Evolutionary conservation across 805 yeast species (phyloP), one percentile per base, ranked within the genome.

Genomic region (Kuraishia piskuri): DNA sequence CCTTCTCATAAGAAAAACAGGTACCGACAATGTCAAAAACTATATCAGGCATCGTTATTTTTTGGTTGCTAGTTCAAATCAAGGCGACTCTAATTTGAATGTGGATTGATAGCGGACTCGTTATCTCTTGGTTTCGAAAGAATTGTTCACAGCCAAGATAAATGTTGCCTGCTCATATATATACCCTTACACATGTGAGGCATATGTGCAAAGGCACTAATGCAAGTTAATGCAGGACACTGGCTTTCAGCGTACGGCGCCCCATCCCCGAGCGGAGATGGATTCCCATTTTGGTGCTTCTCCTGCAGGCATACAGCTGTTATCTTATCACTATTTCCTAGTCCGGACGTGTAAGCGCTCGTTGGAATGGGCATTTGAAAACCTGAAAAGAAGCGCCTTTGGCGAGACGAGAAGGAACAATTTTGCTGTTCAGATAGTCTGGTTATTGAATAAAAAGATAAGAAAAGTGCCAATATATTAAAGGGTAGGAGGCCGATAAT

Each of bases 1-100:
- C 57, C 19, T 58, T 59, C 51, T 62, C 61, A 48, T 63, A 63
- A 1, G 64, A 58, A 48, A 63, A 62, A 51, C 65, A 61, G n/a
- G 67, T 63, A 50, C 67, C 67, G 22, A 63, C 66, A 22, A 63
- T 62, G 51, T 63, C 67, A 55, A 63, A 63, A 22, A 63, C 63
- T 46, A 63, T 60, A 51, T 63, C 63, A 46, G 67, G 67, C 67
- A 63, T 63, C 46, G 26, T 53, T 26, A 3, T 31, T 31, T 25
- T 25, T 25, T 25, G 9, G 9, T 31, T 14, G 40, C 3, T 31
- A 12, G 17, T 31, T 31, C 40, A 12, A n/a, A 31, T 31, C 9
- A 12, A 31, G n/a, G 8, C 40, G 9, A n/a, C 40, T n/a, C n/a
- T n/a, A n/a, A n/a, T n/a, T n/a, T 31, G 17, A 31, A 31, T 14